Evolutionary conservation across 805 yeast species (phyloP).

Genomic region (Kuraishia cidri): DNA sequence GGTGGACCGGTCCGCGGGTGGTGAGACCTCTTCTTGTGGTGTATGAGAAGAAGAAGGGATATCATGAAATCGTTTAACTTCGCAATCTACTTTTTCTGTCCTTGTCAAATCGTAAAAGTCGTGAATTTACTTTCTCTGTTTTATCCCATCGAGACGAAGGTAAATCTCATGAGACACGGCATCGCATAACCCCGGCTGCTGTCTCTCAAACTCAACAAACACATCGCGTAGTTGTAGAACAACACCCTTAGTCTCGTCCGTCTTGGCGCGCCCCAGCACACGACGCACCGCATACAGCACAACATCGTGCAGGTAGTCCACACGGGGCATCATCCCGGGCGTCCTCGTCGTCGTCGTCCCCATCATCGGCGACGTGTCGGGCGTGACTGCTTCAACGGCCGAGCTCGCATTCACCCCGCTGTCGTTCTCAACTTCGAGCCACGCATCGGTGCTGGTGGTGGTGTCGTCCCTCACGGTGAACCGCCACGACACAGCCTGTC

Average conservation of each 20-base stretch:
- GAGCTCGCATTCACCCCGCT: neutral
- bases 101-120: no score
- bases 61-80: no score
- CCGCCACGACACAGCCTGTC: neutral
- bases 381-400: neutral
- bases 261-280: conserved; percentile 42
- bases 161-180: conserved; percentile 29
- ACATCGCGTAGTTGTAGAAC: conserved; percentile 32
- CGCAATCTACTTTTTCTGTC: no score
- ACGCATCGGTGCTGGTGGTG: no score
- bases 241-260: conserved; percentile 33
- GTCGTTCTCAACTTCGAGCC: no score
- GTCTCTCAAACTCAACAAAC: conserved; percentile 34
- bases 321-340: neutral
- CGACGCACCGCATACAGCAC: conserved; percentile 33
- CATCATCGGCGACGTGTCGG: neutral
- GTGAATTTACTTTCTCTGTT: no score
- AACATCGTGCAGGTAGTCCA: conserved; percentile 30
- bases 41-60: no score
- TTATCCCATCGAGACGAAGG: no score
- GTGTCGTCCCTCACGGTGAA: conserved; percentile 2
- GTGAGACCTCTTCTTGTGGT: no score
- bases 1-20: no score
- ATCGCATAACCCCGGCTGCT: conserved; percentile 55
- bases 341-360: neutral